These are phyloP conservation scores for Sutorius australiensis DNA, from an alignment of 768 basidiomycete species.

Conservation along the genomic window DNA sequence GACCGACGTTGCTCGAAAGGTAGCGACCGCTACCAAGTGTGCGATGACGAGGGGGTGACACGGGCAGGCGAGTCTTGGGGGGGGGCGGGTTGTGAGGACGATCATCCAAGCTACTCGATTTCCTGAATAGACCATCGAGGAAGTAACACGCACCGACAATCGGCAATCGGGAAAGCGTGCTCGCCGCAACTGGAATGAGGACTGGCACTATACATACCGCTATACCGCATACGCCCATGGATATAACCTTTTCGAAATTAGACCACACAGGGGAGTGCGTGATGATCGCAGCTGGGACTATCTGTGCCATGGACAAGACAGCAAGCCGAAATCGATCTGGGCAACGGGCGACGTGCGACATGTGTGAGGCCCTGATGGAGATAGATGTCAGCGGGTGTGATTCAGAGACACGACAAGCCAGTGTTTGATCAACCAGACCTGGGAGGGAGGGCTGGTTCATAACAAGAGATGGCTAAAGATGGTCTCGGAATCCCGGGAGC, in stretches of 20 bases:
- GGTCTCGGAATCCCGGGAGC: conserved; percentile 5
- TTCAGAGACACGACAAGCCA: background rate
- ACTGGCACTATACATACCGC: no score
- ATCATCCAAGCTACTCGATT: background rate
- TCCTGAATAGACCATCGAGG: background rate
- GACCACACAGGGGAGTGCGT: conserved; percentile 3
- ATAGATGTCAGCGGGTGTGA: conserved; percentile 2
- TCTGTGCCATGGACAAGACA: background rate
- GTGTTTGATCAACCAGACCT: background rate
- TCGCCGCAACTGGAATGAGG: background rate
- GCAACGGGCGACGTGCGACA: background rate
- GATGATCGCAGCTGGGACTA: conserved; percentile 5
- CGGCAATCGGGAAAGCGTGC: conserved; percentile 1
- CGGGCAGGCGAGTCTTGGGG: background rate
- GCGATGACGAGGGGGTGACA: no score
- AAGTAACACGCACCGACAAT: background rate
- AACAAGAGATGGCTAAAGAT: background rate
- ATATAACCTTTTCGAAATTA: background rate
- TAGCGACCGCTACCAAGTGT: background rate
- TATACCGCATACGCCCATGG: background rate
- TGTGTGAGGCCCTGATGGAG: background rate
- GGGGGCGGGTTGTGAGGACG: background rate
- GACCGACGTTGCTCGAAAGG: background rate
- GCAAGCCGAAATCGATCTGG: background rate
- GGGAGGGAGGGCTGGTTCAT: background rate